Conservation (phyloP, 139 green algal species). For the Volvox reticuliferus region DNA sequence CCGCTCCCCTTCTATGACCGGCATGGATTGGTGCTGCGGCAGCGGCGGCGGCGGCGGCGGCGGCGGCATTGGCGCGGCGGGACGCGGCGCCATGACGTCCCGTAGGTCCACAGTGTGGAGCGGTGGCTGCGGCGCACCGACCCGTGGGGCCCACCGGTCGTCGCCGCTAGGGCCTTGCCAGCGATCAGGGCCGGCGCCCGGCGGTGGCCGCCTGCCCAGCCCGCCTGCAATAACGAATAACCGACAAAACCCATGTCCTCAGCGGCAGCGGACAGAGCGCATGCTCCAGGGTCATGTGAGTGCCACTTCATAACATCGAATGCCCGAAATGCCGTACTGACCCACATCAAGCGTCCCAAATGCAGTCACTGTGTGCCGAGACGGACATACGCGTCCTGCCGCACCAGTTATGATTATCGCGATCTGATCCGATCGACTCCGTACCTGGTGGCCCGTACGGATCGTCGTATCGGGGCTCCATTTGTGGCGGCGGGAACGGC, state of each 20-base stretch:
- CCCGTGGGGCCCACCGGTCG: neutral
- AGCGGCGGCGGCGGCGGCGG: constrained; percentile 11
- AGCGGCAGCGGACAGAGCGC: no score
- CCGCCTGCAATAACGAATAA: neutral
- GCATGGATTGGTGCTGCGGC: neutral
- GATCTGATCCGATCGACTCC: neutral
- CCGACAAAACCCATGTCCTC: neutral
- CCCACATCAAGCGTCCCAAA: no score
- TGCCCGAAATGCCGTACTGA: no score
- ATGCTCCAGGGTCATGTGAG: neutral
- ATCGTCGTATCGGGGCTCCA: constrained; percentile 14
- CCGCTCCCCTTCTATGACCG: constrained; percentile 31
- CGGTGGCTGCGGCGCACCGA: neutral
- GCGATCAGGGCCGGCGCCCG: neutral
- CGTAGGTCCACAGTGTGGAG: neutral
- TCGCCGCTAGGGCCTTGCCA: neutral
- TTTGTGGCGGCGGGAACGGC: neutral
- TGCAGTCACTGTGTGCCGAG: no score
- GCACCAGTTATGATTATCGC: neutral
- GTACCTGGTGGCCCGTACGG: constrained; percentile 4
- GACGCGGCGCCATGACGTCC: neutral
- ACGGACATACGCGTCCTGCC: neutral
- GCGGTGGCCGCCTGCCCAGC: neutral
- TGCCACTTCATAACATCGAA: no score
- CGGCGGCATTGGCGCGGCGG: neutral